A percentile compares a stretch with the other conserved stretches of the same genome.
Evolutionary conservation across 1,284 basidiomycete species (phyloP).

Genomic region (Anthracocystis panici-leucophaei): DNA sequence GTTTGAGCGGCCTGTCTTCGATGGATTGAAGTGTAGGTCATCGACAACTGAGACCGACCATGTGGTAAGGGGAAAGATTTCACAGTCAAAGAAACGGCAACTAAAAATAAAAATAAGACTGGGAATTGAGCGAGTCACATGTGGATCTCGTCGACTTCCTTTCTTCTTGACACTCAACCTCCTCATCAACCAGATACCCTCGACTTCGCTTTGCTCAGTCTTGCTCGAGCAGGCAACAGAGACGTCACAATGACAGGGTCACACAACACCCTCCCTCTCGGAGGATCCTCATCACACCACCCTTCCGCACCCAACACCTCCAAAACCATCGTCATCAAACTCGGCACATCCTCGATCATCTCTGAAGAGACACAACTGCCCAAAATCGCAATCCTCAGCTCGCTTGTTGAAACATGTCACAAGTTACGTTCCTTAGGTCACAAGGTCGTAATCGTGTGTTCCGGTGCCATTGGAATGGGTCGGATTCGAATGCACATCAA

Average conservation of each 20-base stretch:
- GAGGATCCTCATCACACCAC: conserved; percentile 3
- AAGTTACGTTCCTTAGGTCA: conserved; percentile 84
- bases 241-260: conserved; percentile 14
- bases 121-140: conserved; percentile 26
- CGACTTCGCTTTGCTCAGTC: not conserved
- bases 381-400: conserved; percentile 87
- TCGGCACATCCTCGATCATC: conserved; percentile 68
- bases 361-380: conserved; percentile 72
- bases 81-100: conserved; percentile 30
- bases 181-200: not conserved
- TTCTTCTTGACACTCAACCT: conserved; percentile 24
- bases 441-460: conserved; percentile 93
- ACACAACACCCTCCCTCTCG: conserved; percentile 1
- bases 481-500: conserved; percentile 88
- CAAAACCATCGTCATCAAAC: conserved; percentile 68
- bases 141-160: conserved; percentile 11
- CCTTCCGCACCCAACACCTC: not conserved
- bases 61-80: not conserved
- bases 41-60: not conserved
- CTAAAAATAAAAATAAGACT: conserved; percentile 1
- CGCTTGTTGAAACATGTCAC: conserved; percentile 90
- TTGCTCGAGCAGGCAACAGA: too few relatives aligned
- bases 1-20: not conserved
- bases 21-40: too few relatives aligned
- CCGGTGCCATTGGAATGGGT: conserved; percentile 95